Conservation (phyloP, 371 early-diverging fungal species). For the Hamiltosporidium tvaerminnensis region DNA sequence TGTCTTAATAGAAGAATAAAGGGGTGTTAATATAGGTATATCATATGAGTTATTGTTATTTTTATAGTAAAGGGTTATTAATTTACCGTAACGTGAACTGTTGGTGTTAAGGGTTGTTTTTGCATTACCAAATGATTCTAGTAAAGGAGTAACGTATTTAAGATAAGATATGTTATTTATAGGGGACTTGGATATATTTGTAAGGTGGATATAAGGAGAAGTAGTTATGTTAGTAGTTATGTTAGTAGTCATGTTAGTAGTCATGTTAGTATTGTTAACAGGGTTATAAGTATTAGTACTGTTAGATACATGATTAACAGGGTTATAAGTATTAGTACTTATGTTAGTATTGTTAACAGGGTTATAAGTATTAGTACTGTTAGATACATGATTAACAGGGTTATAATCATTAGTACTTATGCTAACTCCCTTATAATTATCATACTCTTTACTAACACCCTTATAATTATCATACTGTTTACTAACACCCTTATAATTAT, state of each 20-base stretch:
- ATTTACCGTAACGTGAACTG: constrained; percentile 96
- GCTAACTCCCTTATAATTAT: no score
- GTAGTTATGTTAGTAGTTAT: not conserved
- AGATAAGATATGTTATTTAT: constrained; percentile 84
- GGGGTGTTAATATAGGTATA: no score
- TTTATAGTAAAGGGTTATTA: constrained; percentile 79
- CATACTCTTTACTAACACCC: not conserved
- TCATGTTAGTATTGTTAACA: not conserved
- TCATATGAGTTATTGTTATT: constrained; percentile 61
- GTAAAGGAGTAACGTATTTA: constrained; percentile 81
- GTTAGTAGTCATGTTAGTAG: not conserved
- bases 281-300: no score
- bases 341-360: no score
- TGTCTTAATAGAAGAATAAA: constrained; percentile 79
- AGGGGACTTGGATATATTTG: not conserved
- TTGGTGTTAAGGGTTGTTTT: constrained; percentile 97
- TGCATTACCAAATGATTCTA: constrained; percentile 98
- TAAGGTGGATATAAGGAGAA: not conserved
- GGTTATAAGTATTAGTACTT: not conserved
- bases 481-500: constrained; percentile 39
- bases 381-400: no score
- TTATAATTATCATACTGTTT: constrained; percentile 44
- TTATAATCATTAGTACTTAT: no score
- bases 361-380: not conserved
- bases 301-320: not conserved